phyloP scores from a whole-genome alignment of 2,329 filamentous ascomycete genomes.

The Cladophialophora carrionii region DNA sequence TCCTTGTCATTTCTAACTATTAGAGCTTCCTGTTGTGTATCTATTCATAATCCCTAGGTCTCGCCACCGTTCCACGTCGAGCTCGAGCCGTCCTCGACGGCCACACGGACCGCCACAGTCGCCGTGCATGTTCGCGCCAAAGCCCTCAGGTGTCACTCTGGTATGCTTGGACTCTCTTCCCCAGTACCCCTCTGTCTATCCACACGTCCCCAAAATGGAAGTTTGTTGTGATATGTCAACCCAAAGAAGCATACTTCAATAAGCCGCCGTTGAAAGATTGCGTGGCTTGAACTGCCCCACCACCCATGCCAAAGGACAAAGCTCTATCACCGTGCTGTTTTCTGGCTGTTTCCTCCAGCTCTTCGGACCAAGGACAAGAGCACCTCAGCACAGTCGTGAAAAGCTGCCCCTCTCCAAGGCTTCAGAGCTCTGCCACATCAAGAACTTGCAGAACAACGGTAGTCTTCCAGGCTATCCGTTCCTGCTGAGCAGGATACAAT shows the following conservation, averaged over 20 bases:
- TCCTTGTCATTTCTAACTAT: conserved; percentile 18
- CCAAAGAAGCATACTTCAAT: neutral
- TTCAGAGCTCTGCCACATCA: neutral
- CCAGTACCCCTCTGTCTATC: conserved; percentile 3
- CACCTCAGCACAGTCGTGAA: neutral
- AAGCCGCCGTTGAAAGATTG: neutral
- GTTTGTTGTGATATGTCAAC: conserved; percentile 25
- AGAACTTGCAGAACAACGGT: neutral
- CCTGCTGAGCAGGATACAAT: neutral
- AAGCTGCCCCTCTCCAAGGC: neutral
- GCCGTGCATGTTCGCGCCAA: conserved; percentile 32
- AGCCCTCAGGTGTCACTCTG: conserved; percentile 25
- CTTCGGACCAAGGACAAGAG: neutral
- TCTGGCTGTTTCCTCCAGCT: neutral
- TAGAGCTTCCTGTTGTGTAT: neutral
- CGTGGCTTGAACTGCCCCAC: neutral
- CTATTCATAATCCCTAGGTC: conserved; percentile 10
- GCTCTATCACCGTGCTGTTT: neutral
- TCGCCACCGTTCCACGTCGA: conserved; percentile 5
- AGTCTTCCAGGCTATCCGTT: neutral
- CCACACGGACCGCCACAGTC: conserved; percentile 26
- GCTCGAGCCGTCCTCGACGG: conserved; percentile 21
- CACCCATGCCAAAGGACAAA: neutral
- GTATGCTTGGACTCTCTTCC: conserved; percentile 22
- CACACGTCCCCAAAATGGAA: conserved; percentile 27